Base-by-base conservation (phyloP, 768 basidiomycete genomes). In the Lepiota subincarnata region DNA sequence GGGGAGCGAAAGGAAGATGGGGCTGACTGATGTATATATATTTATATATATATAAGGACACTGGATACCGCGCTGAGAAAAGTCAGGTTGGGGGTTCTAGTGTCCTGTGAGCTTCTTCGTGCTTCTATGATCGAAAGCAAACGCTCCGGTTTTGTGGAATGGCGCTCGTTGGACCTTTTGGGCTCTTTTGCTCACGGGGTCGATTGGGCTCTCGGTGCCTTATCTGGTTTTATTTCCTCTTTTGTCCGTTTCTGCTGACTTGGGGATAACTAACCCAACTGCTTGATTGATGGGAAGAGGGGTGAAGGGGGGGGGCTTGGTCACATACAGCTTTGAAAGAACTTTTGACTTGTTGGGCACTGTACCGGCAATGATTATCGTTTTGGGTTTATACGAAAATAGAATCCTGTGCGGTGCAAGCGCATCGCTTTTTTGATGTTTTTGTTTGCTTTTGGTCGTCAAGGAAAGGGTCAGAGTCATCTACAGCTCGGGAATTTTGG, bases 181-280 rank as follows among this genome's bases (percentile, higher is more conserved):
- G 40, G 44, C 35, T 36, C n/a, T n/a, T 10, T 8, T n/a, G 34
- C 3, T 11, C 18, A 44, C 49, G 28, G n/a, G n/a, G n/a, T 12
- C 16, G 40, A 51, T 51, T 42, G 50, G n/a, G 42, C 24, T 44
- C 50, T 45, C 14, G 14, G 50, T 52, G 22, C 50, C 42, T 44
- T 43, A 52, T 44, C 42, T 18, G 50, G 50, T 45, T n/a, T 35
- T 44, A 52, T 52, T 44, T 19, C 50, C 50, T 34, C 42, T 44
- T 52, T 37, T 20, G 42, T 52, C 8, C 42, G 36, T 37, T 20
- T 35, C 36, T 43, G n/a, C 13, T 44, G 41, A 52, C 42, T n/a
- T n/a, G n/a, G n/a, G n/a, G n/a, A n/a, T n/a, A n/a, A n/a, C n/a
- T n/a, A n/a, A n/a, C n/a, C n/a, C n/a, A n/a, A n/a, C n/a, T n/a